These are phyloP conservation scores for Suhomyces vadensis DNA, from an alignment of 805 yeast species.

Conservation along the genomic window DNA sequence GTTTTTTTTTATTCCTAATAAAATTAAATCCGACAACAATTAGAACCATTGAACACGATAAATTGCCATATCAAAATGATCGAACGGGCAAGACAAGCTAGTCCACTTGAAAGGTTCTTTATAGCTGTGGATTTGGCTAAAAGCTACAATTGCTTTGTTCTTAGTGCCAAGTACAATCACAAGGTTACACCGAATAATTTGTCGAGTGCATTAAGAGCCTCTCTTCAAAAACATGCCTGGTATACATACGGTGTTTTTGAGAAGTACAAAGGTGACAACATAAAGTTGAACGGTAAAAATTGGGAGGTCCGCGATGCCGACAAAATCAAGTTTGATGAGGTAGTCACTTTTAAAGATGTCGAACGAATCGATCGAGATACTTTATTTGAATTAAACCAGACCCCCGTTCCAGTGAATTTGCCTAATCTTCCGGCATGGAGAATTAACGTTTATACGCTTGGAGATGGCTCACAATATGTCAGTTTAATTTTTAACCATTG, in stretches of 20 bases:
- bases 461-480: not conserved
- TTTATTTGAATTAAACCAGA: slow-evolving; percentile 3
- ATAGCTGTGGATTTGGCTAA: slow-evolving; percentile 9
- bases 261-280: not conserved
- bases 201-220: slow-evolving; percentile 9
- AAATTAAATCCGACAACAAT: no score
- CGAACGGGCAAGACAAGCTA: not conserved
- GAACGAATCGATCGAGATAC: slow-evolving; percentile 4
- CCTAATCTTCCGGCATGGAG: slow-evolving; percentile 13
- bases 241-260: slow-evolving; percentile 10
- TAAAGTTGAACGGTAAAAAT: slow-evolving; percentile 7
- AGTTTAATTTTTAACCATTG: slow-evolving; percentile 11
- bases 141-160: slow-evolving; percentile 12
- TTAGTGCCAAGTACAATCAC: slow-evolving; percentile 7
- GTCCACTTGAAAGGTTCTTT: slow-evolving; percentile 11
- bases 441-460: slow-evolving; percentile 7
- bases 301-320: slow-evolving; percentile 10
- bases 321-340: slow-evolving; percentile 7
- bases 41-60: no score
- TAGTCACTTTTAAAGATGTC: slow-evolving; percentile 7
- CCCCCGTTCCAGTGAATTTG: slow-evolving; percentile 3
- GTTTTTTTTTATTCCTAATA: no score
- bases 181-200: not conserved
- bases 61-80: no score
- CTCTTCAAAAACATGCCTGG: slow-evolving; percentile 10